Percentiles rank a stretch among this genome's conserved stretches.
Conservation (phyloP, 768 basidiomycete species). For the Lentinula edodes region DNA sequence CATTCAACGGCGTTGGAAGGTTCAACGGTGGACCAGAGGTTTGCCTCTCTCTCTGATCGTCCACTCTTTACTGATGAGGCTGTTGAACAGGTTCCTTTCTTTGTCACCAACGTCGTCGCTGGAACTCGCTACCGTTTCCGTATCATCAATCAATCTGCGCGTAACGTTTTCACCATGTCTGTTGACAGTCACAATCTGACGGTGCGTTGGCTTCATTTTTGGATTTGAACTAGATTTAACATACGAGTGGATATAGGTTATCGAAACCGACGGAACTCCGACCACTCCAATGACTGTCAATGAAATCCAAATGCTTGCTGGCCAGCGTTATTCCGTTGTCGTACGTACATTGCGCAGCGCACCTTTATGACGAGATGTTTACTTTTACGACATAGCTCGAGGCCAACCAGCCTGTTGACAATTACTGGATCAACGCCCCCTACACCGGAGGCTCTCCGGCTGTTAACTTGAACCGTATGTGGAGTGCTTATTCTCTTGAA, state of each 20-base stretch:
- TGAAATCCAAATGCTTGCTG: conserved; percentile 6
- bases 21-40: conserved; percentile 31
- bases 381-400: conserved; percentile 9
- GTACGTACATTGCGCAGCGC: neutral
- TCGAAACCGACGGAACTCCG: conserved; percentile 35
- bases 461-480: conserved; percentile 26
- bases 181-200: conserved; percentile 32
- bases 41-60: neutral
- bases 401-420: conserved; percentile 38
- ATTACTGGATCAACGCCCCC: conserved; percentile 41
- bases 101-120: conserved; percentile 25
- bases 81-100: conserved; percentile 26
- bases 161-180: conserved; percentile 33
- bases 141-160: conserved; percentile 34
- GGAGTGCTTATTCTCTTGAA: neutral
- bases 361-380: no score
- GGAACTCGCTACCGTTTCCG: conserved; percentile 41
- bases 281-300: conserved; percentile 9
- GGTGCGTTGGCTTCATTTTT: conserved; percentile 13
- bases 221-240: conserved; percentile 12
- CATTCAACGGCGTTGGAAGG: conserved; percentile 23
- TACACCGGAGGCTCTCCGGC: conserved; percentile 26
- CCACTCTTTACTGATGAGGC: conserved; percentile 21
- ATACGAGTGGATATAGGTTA: conserved; percentile 17
- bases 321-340: conserved; percentile 19